A percentile compares a stretch with the other conserved stretches of the same genome.
Conservation (phyloP, 257 asterid species). For the Scutellaria barbata region DNA sequence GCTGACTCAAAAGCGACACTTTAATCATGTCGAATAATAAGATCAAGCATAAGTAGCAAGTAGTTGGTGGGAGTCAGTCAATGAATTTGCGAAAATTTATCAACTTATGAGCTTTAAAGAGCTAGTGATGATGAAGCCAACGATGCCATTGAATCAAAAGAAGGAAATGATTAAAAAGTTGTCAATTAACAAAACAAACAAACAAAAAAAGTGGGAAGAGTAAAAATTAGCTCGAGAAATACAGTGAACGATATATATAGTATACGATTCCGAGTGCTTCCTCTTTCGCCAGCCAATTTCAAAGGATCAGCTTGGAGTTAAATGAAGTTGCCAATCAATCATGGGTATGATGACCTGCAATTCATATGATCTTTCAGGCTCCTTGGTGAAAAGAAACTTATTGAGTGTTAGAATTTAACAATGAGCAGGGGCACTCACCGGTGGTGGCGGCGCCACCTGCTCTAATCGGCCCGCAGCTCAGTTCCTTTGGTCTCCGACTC, state of each 20-base stretch:
- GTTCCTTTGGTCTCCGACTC: neutral
- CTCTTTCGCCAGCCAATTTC: too few relatives aligned
- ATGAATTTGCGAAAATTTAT: too few relatives aligned
- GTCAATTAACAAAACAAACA: too few relatives aligned
- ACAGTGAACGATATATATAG: neutral
- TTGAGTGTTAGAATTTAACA: neutral
- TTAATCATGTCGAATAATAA: neutral
- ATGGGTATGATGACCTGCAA: neutral
- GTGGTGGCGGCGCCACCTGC: conserved; percentile 10
- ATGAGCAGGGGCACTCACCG: neutral
- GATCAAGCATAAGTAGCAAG: too few relatives aligned
- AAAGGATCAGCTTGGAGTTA: neutral
- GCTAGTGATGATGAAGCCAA: neutral
- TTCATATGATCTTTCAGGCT: neutral
- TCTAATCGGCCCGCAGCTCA: neutral
- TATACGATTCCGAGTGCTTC: neutral
- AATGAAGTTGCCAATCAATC: neutral
- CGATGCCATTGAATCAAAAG: neutral
- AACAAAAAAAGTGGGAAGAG: too few relatives aligned
- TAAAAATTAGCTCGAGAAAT: too few relatives aligned
- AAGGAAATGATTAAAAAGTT: neutral
- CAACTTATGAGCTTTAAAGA: neutral
- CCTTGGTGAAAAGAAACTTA: neutral
- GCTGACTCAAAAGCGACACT: neutral
- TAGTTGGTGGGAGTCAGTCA: neutral